Evolutionary conservation across 1,284 basidiomycete genomes (phyloP).

Genomic region (Psilocybe mexicana): DNA sequence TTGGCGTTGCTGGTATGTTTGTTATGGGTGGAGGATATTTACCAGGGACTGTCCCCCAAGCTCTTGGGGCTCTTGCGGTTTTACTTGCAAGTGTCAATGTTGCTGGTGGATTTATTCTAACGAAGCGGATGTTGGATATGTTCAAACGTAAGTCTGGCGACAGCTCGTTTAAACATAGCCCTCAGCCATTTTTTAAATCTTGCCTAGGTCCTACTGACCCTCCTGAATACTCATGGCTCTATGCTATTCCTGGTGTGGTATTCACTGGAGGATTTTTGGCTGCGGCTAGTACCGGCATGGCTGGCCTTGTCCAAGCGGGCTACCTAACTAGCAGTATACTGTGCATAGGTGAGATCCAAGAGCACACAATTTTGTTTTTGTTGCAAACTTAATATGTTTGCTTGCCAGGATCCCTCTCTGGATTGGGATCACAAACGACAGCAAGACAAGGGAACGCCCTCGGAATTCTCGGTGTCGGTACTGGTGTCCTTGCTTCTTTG

Average conservation of each 20-base stretch:
- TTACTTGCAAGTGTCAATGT: constrained; percentile 84
- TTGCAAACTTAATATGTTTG: constrained; percentile 1
- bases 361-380: neutral
- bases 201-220: constrained; percentile 71
- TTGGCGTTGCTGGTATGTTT: constrained; percentile 83
- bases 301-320: constrained; percentile 83
- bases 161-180: neutral
- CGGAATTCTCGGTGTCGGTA: constrained; percentile 79
- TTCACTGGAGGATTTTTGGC: constrained; percentile 81
- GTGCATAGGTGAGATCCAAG: constrained; percentile 61
- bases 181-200: neutral
- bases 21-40: constrained; percentile 86
- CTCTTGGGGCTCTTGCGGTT: constrained; percentile 76
- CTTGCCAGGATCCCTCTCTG: constrained; percentile 65
- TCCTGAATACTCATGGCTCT: constrained; percentile 83
- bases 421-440: constrained; percentile 73
- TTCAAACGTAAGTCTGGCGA: constrained; percentile 65
- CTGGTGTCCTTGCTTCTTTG: constrained; percentile 77
- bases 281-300: constrained; percentile 79
- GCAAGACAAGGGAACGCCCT: constrained; percentile 83
- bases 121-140: constrained; percentile 88
- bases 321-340: constrained; percentile 81
- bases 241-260: constrained; percentile 72
- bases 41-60: constrained; percentile 79
- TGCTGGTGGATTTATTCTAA: constrained; percentile 81